Base-by-base conservation (phyloP, 2,329 filamentous ascomycete species). In the Trichoderma sp. region DNA sequence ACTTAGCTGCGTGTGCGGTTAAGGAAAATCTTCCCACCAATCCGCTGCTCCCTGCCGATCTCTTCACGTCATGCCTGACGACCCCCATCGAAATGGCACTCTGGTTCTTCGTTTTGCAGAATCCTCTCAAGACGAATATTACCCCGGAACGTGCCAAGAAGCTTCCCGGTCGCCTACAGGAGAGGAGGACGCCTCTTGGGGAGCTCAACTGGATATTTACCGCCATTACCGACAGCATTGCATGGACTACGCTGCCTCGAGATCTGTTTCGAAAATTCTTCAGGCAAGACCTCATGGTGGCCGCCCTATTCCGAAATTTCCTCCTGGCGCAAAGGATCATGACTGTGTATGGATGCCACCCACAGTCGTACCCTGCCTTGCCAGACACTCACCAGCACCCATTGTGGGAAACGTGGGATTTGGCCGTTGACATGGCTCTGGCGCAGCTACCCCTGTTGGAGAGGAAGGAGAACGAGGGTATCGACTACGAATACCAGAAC, bases 201-300 rank as follows among this genome's bases (percentile, higher is more conserved):
- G 95, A 99, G 80, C 84, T 99, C 15, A 99, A 99, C 76, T 99
- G 95, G 95, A 99, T 99, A 39, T 98, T 99, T 76, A 99, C 95
- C 0, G 95, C 95, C 65, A 98, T 99, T 71, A 99, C 95, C 0
- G 95, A 99, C 77, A 98, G 94, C 1, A 99, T 99, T 74, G 95
- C 95, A 0, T 99, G 95, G 95, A 98, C 97, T 35, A 96, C 93
- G 5, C 82, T 99, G 4, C 92, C 94, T 3, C 90, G 94, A 54
- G 88, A 93, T 22, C 82, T 97, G 12, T 99, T 99, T 80, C 94
- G 97, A 79, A 97, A 97, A 78, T 92, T 98, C 69, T 99, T 99
- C 79, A 85, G 95, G 50, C 95, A 99, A 78, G 95, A 99, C 78
- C 84, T 99, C 13, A 98, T 99, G 94, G 95, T 99, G n/a, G 95